Conservation (phyloP, 2,329 filamentous ascomycete species). For the Diplodia mutila region DNA sequence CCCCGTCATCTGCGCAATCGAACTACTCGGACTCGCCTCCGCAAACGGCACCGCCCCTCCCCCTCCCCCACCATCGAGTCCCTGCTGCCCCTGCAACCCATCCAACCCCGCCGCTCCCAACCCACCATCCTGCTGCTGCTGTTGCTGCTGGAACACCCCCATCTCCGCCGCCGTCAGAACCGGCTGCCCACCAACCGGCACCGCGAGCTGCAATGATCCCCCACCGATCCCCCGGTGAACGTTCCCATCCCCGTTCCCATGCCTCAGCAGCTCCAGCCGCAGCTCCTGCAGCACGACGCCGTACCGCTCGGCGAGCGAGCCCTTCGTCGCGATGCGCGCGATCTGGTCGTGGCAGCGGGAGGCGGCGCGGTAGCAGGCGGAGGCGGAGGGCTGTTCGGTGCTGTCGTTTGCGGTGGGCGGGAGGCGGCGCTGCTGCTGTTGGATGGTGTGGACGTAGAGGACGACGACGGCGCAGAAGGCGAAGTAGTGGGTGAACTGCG, state of each 20-base stretch:
- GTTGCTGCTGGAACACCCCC: not conserved
- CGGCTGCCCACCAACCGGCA: too few species aligned
- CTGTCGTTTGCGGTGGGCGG: conserved; percentile 43
- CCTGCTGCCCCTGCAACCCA: not conserved
- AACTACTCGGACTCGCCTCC: conserved; percentile 28
- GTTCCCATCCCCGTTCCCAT: conserved; percentile 28
- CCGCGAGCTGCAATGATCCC: too few species aligned
- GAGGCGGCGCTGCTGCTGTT: conserved; percentile 43
- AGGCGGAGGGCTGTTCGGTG: conserved; percentile 44
- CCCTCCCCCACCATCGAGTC: not conserved
- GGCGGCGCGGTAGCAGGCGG: conserved; percentile 48
- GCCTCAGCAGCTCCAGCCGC: conserved; percentile 45
- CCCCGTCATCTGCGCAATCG: conserved; percentile 42
- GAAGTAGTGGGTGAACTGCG: conserved; percentile 57
- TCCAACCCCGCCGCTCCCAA: not conserved
- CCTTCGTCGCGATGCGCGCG: conserved; percentile 36
- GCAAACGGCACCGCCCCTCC: too few species aligned
- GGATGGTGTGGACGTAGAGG: conserved; percentile 59
- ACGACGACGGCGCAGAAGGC: conserved; percentile 60
- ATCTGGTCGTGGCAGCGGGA: conserved; percentile 48
- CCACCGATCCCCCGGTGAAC: not conserved
- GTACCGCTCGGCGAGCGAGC: conserved; percentile 50
- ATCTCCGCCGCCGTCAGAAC: not conserved
- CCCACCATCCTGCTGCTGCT: not conserved
- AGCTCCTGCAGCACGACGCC: conserved; percentile 59